These are phyloP conservation scores for Serpula lacrymans DNA, from an alignment of 768 basidiomycete species.

Conservation along the genomic window DNA sequence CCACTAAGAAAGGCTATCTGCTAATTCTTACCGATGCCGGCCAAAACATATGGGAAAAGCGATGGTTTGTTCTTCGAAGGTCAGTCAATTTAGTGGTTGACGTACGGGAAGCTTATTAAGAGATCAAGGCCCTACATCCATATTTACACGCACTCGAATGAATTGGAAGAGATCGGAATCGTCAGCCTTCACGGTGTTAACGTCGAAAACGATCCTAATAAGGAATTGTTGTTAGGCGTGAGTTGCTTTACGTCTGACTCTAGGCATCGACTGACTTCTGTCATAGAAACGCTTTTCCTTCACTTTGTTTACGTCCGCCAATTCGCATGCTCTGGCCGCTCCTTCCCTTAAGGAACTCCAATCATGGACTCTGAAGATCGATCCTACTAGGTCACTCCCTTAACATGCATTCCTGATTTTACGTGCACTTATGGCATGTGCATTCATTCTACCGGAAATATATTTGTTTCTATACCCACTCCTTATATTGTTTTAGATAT, in stretches of 20 bases:
- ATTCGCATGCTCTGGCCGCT: constrained; percentile 87
- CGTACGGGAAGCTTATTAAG: constrained; percentile 5
- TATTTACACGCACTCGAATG: constrained; percentile 79
- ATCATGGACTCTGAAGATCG: constrained; percentile 81
- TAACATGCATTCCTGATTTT: constrained; percentile 18
- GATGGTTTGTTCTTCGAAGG: constrained; percentile 89
- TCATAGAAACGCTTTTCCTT: constrained; percentile 79
- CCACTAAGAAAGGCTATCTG: constrained; percentile 83
- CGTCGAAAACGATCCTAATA: constrained; percentile 81
- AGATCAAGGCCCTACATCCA: constrained; percentile 79
- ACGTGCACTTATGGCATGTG: neutral
- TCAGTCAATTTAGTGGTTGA: constrained; percentile 24
- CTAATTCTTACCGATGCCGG: constrained; percentile 78
- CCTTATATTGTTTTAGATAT: constrained; percentile 21
- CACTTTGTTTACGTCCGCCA: constrained; percentile 87
- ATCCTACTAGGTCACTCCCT: constrained; percentile 67
- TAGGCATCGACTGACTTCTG: constrained; percentile 6
- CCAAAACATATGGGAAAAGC: constrained; percentile 75
- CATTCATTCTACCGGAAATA: constrained; percentile 7
- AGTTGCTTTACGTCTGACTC: constrained; percentile 26
- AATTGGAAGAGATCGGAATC: constrained; percentile 78
- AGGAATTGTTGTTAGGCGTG: constrained; percentile 85
- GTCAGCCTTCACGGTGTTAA: constrained; percentile 84
- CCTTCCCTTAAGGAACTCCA: constrained; percentile 78
- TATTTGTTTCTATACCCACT: constrained; percentile 18